phyloP scores from a whole-genome alignment of 345 rosid species.

The Syzygium aromaticum region DNA sequence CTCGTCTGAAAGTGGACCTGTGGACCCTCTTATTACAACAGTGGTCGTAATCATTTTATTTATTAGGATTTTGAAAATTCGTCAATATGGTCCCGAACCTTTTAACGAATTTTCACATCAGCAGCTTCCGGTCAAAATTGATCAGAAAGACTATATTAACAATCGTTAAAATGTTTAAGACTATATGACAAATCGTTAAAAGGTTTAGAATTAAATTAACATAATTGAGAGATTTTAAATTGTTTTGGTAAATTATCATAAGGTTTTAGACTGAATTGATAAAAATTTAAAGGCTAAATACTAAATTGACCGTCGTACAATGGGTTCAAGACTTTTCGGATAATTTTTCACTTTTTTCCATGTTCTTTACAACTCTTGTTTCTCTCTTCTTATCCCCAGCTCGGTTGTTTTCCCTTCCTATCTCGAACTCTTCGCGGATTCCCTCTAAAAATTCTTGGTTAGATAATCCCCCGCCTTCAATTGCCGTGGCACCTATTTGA shows the following conservation, averaged over 20 bases:
- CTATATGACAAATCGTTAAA: background rate
- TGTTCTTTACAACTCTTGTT: background rate
- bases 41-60: background rate
- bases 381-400: background rate
- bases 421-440: background rate
- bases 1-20: background rate
- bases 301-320: no score
- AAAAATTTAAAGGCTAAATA: no score
- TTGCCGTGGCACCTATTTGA: background rate
- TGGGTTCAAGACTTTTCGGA: no score
- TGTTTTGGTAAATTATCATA: background rate
- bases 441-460: background rate
- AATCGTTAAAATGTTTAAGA: background rate
- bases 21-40: background rate
- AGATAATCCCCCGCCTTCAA: background rate
- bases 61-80: background rate
- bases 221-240: rapidly evolving
- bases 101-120: background rate
- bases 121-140: background rate
- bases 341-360: background rate
- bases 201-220: rapidly evolving
- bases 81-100: no score
- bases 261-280: background rate
- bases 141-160: no score
- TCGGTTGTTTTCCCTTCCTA: background rate